phyloP scores from a whole-genome alignment of 495 filamentous ascomycete species.

The Penicillium silybi region DNA sequence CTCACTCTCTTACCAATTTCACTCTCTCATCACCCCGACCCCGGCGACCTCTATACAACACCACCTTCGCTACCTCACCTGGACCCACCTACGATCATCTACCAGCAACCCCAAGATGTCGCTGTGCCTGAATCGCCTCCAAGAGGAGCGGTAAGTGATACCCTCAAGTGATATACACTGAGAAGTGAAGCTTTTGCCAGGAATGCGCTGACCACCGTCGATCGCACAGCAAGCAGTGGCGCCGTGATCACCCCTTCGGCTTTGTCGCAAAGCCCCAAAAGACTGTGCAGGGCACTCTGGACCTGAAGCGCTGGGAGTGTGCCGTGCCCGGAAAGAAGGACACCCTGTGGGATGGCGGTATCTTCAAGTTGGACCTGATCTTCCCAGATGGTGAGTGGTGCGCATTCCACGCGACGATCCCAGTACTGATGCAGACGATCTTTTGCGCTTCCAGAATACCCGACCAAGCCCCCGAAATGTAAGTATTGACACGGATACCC shows the following conservation, averaged over 20 bases:
- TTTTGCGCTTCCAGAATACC: slow-evolving; percentile 68
- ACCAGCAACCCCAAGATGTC: slow-evolving; percentile 55
- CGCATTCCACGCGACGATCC: slow-evolving; percentile 11
- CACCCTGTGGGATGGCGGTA: slow-evolving; percentile 93
- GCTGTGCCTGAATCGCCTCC: slow-evolving; percentile 80
- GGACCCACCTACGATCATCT: not conserved
- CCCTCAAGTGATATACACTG: not conserved
- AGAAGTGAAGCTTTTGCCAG: not conserved
- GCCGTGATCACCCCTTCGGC: slow-evolving; percentile 93
- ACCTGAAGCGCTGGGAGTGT: slow-evolving; percentile 95
- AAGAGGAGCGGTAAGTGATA: slow-evolving; percentile 75
- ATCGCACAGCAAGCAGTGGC: slow-evolving; percentile 81
- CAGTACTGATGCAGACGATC: slow-evolving; percentile 8
- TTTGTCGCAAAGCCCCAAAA: slow-evolving; percentile 90
- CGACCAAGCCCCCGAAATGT: slow-evolving; percentile 99
- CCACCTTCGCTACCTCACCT: not conserved
- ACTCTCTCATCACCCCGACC: not conserved
- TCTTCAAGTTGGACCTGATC: slow-evolving; percentile 87
- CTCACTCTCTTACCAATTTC: not conserved
- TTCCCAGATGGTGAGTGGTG: slow-evolving; percentile 85
- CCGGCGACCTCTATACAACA: not conserved
- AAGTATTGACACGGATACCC: slow-evolving; percentile 27
- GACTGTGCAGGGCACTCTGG: slow-evolving; percentile 73
- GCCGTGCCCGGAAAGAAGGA: slow-evolving; percentile 93
- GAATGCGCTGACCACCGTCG: slow-evolving; percentile 14